Evolutionary conservation across 2,329 filamentous ascomycete species (phyloP).

Genomic region (Madurella fahalii): DNA sequence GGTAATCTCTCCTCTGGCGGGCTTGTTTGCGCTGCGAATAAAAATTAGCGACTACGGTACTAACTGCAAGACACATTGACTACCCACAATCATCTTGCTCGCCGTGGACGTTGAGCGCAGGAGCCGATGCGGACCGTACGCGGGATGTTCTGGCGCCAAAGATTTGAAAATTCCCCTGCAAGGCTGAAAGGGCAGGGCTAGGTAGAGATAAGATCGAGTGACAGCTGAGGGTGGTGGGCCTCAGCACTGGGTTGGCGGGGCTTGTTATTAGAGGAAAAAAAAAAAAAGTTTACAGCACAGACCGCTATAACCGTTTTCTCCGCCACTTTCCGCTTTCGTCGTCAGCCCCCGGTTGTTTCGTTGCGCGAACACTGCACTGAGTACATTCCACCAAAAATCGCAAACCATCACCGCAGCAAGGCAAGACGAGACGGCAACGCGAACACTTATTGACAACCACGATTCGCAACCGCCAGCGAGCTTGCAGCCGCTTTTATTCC

Average conservation of each 20-base stretch:
- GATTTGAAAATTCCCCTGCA: constrained; percentile 11
- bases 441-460: background rate
- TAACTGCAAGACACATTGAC: too few species aligned
- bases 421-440: background rate
- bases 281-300: constrained; percentile 14
- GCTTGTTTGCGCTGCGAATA: constrained; percentile 61
- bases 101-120: too few species aligned
- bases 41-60: constrained; percentile 12
- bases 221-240: constrained; percentile 5
- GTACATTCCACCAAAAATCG: constrained; percentile 18
- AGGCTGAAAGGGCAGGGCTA: constrained; percentile 5
- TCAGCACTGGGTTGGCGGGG: constrained; percentile 1
- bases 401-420: constrained; percentile 12
- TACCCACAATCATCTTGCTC: constrained; percentile 27
- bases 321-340: constrained; percentile 23
- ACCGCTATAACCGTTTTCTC: constrained; percentile 1
- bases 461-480: constrained; percentile 4
- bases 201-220: background rate
- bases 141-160: background rate
- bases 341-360: constrained; percentile 2
- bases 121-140: too few species aligned
- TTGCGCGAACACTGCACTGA: background rate
- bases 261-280: background rate
- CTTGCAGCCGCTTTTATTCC: constrained; percentile 8
- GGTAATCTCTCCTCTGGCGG: constrained; percentile 77